Evolutionary conservation across 2,329 filamentous ascomycete species (phyloP), one percentile per base, ranked within the genome.

Genomic region (Diplodia scrobiculata): DNA sequence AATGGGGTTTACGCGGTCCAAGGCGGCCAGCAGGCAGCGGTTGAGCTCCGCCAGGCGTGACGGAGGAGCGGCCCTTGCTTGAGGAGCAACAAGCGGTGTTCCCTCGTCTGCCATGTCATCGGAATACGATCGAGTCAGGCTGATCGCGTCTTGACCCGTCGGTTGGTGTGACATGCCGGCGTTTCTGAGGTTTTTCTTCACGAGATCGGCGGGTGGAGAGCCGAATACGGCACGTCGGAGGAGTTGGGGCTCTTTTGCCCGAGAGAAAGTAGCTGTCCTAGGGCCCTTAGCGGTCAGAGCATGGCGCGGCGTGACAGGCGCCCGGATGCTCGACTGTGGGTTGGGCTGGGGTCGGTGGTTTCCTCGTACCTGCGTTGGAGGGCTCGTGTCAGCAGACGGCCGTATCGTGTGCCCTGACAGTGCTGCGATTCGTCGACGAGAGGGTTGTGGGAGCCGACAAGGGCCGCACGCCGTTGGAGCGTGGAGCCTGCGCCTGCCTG

Each of bases 201-300:
- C 27, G 4, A 5, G 58, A 62, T 62, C 45, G 19, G 29, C 58
- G 19, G 38, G 10, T 5, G 41, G 19, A n/a, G 29, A 13, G 36
- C 55, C 25, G 29, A 13, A 47, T 36, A 5, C 10, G 29, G 29
- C 17, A 27, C 2, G 41, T 60, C 27, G 55, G 25, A 32, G 41
- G 25, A 17, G 38, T 5, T 48, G 55, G 38, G 17, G 14, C 17
- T 59, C 10, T 41, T 34, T 21, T 41, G n/a, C 5, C 38, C 55
- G 55, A 47, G 21, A 25, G 36, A 21, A 10, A n/a, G 41, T 13
- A 32, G 6, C 38, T 60, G 38, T 25, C 19, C 14, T 29, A n/a
- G 45, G 27, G 55, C 36, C 27, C 55, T 48, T 17, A 32, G 55
- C 55, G 55, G 41, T 62, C 58, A 50, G 58, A 50, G 58, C 58